Percentiles rank a stretch among this genome's conserved stretches.
Evolutionary conservation across 768 basidiomycete genomes (phyloP).

Genomic region (Strobilomyces confusus): DNA sequence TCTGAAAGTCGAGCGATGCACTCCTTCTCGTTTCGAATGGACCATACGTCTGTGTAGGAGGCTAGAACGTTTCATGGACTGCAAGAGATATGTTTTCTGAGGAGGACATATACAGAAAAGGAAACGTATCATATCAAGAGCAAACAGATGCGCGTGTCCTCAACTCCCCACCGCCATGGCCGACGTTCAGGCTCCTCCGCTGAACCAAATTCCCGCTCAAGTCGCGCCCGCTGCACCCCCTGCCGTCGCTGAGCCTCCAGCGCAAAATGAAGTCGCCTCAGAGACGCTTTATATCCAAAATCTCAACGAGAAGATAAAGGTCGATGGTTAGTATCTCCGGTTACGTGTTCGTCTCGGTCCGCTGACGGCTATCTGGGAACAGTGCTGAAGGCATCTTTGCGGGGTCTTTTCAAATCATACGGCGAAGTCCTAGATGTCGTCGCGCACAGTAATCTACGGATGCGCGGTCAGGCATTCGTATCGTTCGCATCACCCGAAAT

Average conservation of each 20-base stretch:
- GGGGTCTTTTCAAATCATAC: slow-evolving; percentile 88
- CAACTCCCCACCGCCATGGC: slow-evolving; percentile 29
- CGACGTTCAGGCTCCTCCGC: slow-evolving; percentile 34
- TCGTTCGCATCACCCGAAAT: slow-evolving; percentile 80
- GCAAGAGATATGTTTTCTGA: not conserved
- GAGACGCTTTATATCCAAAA: slow-evolving; percentile 97
- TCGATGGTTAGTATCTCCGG: slow-evolving; percentile 48
- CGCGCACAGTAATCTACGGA: slow-evolving; percentile 89
- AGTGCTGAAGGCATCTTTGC: slow-evolving; percentile 88
- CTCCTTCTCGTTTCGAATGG: not conserved
- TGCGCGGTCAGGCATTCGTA: slow-evolving; percentile 98
- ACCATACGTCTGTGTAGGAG: not conserved
- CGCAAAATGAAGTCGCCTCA: slow-evolving; percentile 48
- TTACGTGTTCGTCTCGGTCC: slow-evolving; percentile 2
- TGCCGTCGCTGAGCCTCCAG: slow-evolving; percentile 12
- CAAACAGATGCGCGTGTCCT: slow-evolving; percentile 19
- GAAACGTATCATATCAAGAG: slow-evolving; percentile 10
- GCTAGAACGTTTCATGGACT: not conserved
- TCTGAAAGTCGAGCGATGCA: not conserved
- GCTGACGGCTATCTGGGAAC: slow-evolving; percentile 7
- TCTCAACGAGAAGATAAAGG: slow-evolving; percentile 90
- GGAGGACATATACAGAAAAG: slow-evolving; percentile 11
- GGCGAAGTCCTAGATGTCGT: slow-evolving; percentile 94
- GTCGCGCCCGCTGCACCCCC: slow-evolving; percentile 18
- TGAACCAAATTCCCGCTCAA: slow-evolving; percentile 27